phyloP scores from a whole-genome alignment of 2,329 filamentous ascomycete genomes.

The Beauveria sp. region DNA sequence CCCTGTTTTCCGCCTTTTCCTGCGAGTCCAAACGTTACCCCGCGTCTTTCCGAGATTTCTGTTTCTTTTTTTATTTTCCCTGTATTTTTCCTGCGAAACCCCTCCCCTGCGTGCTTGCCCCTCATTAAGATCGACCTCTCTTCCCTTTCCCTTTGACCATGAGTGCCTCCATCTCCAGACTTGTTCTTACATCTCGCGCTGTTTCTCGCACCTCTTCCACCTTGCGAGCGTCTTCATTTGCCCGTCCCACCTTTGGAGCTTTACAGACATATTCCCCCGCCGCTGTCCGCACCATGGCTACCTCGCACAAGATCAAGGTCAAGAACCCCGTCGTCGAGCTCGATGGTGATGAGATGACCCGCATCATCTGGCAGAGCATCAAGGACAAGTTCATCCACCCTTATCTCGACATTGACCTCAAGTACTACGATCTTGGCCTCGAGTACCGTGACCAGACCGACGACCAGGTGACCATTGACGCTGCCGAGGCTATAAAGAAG shows the following conservation, averaged over 20 bases:
- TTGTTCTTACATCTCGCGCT: constrained; percentile 6
- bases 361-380: constrained; percentile 98
- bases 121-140: not conserved
- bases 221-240: constrained; percentile 19
- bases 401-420: constrained; percentile 94
- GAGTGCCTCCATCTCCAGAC: constrained; percentile 4
- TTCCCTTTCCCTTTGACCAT: not conserved
- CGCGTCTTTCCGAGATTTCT: constrained; percentile 11
- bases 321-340: constrained; percentile 98
- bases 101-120: not conserved
- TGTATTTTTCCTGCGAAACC: not conserved
- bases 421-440: constrained; percentile 94
- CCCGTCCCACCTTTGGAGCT: constrained; percentile 32
- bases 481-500: constrained; percentile 97
- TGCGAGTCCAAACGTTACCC: not conserved
- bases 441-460: constrained; percentile 93
- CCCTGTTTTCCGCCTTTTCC: not conserved
- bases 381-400: constrained; percentile 98
- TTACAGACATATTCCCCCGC: constrained; percentile 50
- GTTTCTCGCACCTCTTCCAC: constrained; percentile 22
- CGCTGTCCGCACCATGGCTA: constrained; percentile 58
- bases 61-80: not conserved
- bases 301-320: constrained; percentile 87
- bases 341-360: constrained; percentile 93
- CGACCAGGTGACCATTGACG: constrained; percentile 91